A percentile compares a stretch with the other conserved stretches of the same genome.
Evolutionary conservation across 1,284 basidiomycete species (phyloP).

Genomic region (Gymnopus androsaceus): DNA sequence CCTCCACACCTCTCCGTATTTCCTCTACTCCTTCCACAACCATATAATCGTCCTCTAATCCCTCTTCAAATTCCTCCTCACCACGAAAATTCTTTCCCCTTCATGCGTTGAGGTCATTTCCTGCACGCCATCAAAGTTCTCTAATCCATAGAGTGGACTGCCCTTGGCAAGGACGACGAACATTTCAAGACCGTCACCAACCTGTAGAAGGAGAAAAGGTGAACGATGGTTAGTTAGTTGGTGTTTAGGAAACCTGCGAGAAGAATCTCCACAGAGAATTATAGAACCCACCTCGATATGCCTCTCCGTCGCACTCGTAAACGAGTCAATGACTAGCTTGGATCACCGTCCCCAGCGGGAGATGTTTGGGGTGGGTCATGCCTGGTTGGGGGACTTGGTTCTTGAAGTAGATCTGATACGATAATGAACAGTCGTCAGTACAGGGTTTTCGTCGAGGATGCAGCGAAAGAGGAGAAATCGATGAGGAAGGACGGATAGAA

Average conservation of each 20-base stretch:
- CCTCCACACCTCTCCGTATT: too few species aligned
- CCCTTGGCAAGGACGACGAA: conserved; percentile 80
- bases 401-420: conserved; percentile 88
- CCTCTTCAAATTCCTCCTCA: conserved; percentile 75
- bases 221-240: not conserved
- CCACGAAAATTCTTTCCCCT: conserved; percentile 73
- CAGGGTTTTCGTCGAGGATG: not conserved
- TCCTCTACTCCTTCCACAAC: too few species aligned
- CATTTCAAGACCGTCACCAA: conserved; percentile 92
- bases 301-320: conserved; percentile 91
- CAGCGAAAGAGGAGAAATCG: not conserved
- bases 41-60: too few species aligned
- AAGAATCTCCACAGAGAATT: conserved; percentile 8
- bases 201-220: conserved; percentile 44
- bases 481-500: not conserved
- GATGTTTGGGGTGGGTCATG: conserved; percentile 72
- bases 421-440: not conserved
- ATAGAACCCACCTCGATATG: conserved; percentile 81
- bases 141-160: conserved; percentile 63
- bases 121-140: conserved; percentile 57
- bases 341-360: conserved; percentile 80
- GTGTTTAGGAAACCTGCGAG: not conserved
- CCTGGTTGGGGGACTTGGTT: conserved; percentile 78
- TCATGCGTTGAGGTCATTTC: conserved; percentile 60
- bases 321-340: conserved; percentile 90